Evolutionary conservation across 345 rosid species (phyloP).

Genomic region (Angophora floribunda): DNA sequence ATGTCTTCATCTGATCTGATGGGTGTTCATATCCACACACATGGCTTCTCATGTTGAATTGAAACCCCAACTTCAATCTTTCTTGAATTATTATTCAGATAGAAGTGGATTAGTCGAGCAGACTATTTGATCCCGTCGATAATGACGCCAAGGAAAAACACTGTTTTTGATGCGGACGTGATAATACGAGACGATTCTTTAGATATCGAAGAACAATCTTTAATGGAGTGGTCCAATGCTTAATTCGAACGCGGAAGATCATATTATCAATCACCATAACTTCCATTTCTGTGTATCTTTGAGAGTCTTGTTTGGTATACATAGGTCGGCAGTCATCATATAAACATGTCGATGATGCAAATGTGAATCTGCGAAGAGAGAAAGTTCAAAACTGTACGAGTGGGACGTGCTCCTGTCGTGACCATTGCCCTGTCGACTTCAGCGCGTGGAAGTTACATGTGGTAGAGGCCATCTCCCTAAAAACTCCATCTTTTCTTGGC

Average conservation of each 20-base stretch:
- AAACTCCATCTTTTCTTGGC: not conserved
- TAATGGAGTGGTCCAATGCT: not conserved
- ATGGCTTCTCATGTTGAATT: not conserved
- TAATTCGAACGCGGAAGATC: not conserved
- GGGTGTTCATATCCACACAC: not conserved
- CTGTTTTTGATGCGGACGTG: not conserved
- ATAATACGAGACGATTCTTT: not conserved
- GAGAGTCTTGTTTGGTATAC: not conserved
- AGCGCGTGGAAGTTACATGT: not conserved
- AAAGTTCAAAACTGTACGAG: not conserved
- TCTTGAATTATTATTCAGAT: not conserved
- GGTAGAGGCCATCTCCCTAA: not conserved
- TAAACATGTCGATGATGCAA: not conserved
- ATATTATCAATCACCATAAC: not conserved
- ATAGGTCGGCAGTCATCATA: not conserved
- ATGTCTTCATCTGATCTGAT: not conserved
- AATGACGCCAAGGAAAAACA: not conserved
- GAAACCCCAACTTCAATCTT: not conserved
- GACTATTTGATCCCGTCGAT: not conserved
- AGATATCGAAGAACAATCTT: not conserved
- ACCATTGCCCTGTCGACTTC: not conserved
- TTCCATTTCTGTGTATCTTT: accelerated
- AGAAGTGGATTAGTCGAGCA: not conserved
- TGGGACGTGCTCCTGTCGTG: not conserved
- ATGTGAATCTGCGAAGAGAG: not conserved